Conservation (phyloP, 208 protist genomes). For the Herpetomonas samuelpessoai region DNA sequence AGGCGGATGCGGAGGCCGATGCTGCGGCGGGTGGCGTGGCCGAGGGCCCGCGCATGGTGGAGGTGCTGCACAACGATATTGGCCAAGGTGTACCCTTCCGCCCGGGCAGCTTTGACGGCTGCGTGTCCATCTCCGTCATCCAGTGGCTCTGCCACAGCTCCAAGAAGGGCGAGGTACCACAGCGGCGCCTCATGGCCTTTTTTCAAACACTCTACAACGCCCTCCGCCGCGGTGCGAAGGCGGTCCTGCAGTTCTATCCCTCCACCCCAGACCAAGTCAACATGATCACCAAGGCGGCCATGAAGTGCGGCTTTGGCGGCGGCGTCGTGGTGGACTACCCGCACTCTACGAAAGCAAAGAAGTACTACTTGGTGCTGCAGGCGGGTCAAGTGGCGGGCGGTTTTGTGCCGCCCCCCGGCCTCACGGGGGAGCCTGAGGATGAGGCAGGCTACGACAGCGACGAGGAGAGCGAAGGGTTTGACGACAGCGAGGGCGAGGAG, state of each 20-base stretch:
- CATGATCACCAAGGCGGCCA: constrained; percentile 96
- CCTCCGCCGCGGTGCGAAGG: constrained; percentile 90
- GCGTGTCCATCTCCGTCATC: constrained; percentile 97
- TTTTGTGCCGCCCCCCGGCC: constrained; percentile 50
- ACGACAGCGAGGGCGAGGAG: constrained; percentile 19
- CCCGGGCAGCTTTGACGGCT: constrained; percentile 97
- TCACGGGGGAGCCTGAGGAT: constrained; percentile 32
- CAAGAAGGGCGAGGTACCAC: constrained; percentile 90
- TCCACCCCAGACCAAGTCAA: constrained; percentile 94
- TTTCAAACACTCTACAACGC: constrained; percentile 97
- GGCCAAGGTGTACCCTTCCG: constrained; percentile 96
- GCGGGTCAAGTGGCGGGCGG: constrained; percentile 77
- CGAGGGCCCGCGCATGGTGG: constrained; percentile 55
- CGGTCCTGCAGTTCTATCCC: constrained; percentile 98
- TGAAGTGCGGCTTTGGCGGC: constrained; percentile 97
- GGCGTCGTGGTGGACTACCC: constrained; percentile 98
- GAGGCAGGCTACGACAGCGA: constrained; percentile 40
- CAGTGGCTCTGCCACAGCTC: constrained; percentile 99
- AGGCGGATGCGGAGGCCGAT: constrained; percentile 3
- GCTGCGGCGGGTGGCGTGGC: background rate
- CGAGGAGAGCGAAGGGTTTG: constrained; percentile 22
- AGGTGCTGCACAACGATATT: constrained; percentile 94
- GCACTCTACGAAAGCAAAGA: constrained; percentile 97
- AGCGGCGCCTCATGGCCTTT: constrained; percentile 92
- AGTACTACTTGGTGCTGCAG: constrained; percentile 94